These are phyloP conservation scores for Citropsis articulata DNA, from an alignment of 345 rosid species.

Conservation along the genomic window DNA sequence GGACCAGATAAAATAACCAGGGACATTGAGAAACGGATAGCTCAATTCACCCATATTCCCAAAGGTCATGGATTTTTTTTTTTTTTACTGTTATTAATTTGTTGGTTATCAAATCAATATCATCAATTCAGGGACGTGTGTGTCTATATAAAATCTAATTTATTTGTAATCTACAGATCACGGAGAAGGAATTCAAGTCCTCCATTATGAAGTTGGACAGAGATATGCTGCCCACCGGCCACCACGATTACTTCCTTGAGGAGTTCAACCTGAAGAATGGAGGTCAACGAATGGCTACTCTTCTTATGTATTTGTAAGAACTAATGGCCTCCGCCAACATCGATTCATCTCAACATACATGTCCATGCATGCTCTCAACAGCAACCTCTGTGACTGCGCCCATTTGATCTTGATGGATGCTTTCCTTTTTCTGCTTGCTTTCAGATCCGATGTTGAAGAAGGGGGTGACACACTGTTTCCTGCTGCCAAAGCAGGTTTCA, in stretches of 20 bases:
- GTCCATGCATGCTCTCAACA: not conserved
- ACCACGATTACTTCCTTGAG: conserved; percentile 88
- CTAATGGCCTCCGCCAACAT: not conserved
- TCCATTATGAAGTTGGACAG: conserved; percentile 86
- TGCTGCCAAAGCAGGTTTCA: conserved; percentile 56
- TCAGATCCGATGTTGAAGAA: too few species aligned
- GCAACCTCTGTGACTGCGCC: too few species aligned
- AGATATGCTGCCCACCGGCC: conserved; percentile 88
- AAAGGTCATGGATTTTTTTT: conserved; percentile 50
- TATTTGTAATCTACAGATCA: conserved; percentile 51
- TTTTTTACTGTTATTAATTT: not conserved
- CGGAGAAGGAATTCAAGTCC: conserved; percentile 91
- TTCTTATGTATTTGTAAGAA: conserved; percentile 91
- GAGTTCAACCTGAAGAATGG: conserved; percentile 83
- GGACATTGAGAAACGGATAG: conserved; percentile 78
- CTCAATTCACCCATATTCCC: conserved; percentile 83
- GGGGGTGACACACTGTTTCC: too few species aligned
- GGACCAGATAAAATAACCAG: conserved; percentile 63
- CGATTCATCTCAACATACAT: not conserved
- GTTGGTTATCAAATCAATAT: not conserved
- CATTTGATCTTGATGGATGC: not conserved
- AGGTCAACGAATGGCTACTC: conserved; percentile 86
- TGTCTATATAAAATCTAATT: not conserved
- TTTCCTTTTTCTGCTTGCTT: conserved; percentile 8
- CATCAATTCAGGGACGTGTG: not conserved